phyloP scores from a whole-genome alignment of 306 rosid genomes.

The Prunus kanzakura region DNA sequence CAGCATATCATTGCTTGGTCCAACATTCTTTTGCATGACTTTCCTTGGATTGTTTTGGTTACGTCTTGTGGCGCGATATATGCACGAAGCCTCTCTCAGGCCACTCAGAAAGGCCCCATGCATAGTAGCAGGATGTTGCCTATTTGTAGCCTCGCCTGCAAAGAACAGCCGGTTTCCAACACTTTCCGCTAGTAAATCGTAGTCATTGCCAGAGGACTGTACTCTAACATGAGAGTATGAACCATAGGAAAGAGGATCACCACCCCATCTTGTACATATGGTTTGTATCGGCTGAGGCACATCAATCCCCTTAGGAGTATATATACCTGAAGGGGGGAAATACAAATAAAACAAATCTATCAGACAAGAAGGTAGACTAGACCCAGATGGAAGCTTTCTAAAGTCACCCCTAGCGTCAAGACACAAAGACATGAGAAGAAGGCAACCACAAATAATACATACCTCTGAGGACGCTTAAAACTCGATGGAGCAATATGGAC shows the following conservation, averaged over 20 bases:
- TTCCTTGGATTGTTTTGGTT: slow-evolving; percentile 43
- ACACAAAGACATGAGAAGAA: neutral
- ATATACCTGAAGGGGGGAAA: slow-evolving; percentile 57
- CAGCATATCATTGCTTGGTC: slow-evolving; percentile 41
- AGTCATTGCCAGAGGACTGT: slow-evolving; percentile 76
- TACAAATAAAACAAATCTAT: neutral
- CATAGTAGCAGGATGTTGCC: slow-evolving; percentile 96
- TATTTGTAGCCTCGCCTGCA: slow-evolving; percentile 94
- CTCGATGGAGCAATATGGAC: slow-evolving; percentile 57
- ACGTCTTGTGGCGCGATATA: slow-evolving; percentile 40
- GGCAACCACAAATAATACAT: slow-evolving; percentile 12
- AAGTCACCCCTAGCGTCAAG: neutral
- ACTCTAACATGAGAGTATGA: slow-evolving; percentile 93
- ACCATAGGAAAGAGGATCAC: slow-evolving; percentile 83
- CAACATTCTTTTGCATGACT: slow-evolving; percentile 41
- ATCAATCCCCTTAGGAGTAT: slow-evolving; percentile 57
- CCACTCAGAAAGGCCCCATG: slow-evolving; percentile 96
- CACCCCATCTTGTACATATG: slow-evolving; percentile 93
- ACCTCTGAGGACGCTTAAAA: slow-evolving; percentile 75
- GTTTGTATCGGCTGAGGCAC: slow-evolving; percentile 83
- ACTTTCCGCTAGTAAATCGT: slow-evolving; percentile 81
- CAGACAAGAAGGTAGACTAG: neutral
- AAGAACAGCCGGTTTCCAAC: slow-evolving; percentile 78
- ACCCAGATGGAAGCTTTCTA: slow-evolving; percentile 18
- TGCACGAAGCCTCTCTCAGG: slow-evolving; percentile 84